Evolutionary conservation across 495 filamentous ascomycete species (phyloP).

Genomic region (Aspergillus mulundensis): DNA sequence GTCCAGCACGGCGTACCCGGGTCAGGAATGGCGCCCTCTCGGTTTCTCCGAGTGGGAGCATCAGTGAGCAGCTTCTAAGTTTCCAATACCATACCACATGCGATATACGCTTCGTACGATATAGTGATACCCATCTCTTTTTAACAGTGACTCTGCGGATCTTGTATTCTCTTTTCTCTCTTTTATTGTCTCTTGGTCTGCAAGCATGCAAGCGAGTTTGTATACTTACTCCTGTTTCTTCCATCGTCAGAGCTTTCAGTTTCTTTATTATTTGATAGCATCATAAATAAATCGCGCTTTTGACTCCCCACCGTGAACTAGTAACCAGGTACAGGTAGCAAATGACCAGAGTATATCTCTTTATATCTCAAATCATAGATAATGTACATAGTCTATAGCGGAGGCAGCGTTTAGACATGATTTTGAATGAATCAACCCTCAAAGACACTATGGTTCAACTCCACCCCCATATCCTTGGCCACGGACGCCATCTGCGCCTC

Average conservation of each 20-base stretch:
- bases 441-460: slow-evolving; percentile 81
- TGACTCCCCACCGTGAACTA: background rate
- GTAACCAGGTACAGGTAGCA: background rate
- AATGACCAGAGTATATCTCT: slow-evolving; percentile 9
- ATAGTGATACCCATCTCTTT: slow-evolving; percentile 5
- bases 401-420: background rate
- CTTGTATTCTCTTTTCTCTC: slow-evolving; percentile 7
- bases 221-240: background rate
- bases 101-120: background rate
- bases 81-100: background rate
- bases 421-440: slow-evolving; percentile 49
- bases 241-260: background rate
- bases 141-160: slow-evolving; percentile 7
- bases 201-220: background rate
- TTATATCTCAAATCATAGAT: background rate
- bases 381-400: slow-evolving; percentile 6
- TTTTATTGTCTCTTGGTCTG: background rate
- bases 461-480: slow-evolving; percentile 87
- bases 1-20: slow-evolving; percentile 76
- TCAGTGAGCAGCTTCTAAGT: slow-evolving; percentile 4
- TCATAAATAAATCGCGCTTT: background rate
- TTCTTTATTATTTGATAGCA: background rate
- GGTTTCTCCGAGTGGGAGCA: slow-evolving; percentile 27
- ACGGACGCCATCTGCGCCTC: slow-evolving; percentile 80
- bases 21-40: slow-evolving; percentile 74